Base-by-base conservation (phyloP, 805 yeast genomes). In the Metschnikowia cerradonensis region DNA sequence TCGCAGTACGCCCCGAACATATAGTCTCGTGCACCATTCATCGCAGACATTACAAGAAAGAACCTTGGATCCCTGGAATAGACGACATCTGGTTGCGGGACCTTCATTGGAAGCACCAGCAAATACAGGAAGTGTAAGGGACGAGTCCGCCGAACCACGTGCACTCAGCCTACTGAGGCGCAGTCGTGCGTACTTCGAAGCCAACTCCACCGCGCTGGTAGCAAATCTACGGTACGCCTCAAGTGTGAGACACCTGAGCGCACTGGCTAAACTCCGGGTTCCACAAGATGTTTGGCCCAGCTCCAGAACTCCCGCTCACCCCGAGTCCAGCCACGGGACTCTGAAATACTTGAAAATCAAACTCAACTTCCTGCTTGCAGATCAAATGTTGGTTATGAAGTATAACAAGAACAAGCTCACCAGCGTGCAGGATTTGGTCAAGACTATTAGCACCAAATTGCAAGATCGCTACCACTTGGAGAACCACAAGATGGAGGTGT, bases 341-440 rank as follows among this genome's bases (percentile, higher is more conserved):
- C 23, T 2, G 23, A 33, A 35, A 2, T 35, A 23, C 30, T 36
- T 60, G 34, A 60, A 58, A 41, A 36, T 60, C 26, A 60, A 59
- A 41, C 54, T 60, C 48, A 54, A 45, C 20, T 33, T 52, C 35
- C 47, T 48, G 8, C 38, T 45, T 10, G 38, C 48, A 19, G 54
- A 58, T n/a, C 60, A 61, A 23, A 58, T 54, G 10, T 45, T 62
- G n/a, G 62, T 60, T 1, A 23, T 63, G 20, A 51, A 52, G 20
- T 48, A 49, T 14, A 47, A 39, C 14, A 59, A 56, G 35, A 56
- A 52, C 31, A 54, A 47, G 14, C 49, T 62, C 34, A 38, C 32
- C 11, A 47, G 46, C 37, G 47, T 58, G 14, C 44, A 50, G 13
- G 61, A 51, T 41, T 48, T 62, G n/a, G 47, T 56, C 13, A 54